Percentiles rank a stretch among this genome's conserved stretches.
phyloP scores from a whole-genome alignment of 768 basidiomycete species.

The Tricholoma matsutake region DNA sequence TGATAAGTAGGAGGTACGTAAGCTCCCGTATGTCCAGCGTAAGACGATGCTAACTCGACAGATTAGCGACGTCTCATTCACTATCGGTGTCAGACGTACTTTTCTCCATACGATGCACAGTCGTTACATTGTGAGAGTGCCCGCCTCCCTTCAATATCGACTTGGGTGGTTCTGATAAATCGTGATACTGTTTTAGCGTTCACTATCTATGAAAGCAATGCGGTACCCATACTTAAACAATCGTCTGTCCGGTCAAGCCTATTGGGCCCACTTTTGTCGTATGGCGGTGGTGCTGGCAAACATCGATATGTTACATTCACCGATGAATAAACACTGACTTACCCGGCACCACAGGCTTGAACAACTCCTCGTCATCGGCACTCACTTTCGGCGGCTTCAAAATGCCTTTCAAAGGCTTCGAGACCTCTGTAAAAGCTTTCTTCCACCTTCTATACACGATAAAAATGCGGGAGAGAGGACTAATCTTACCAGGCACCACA shows the following conservation, averaged over 20 bases:
- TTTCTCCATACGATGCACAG: slow-evolving; percentile 15
- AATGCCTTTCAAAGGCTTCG: slow-evolving; percentile 12
- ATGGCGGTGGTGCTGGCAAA: slow-evolving; percentile 4
- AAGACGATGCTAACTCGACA: neutral
- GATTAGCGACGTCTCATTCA: neutral
- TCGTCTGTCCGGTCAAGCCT: slow-evolving; percentile 7
- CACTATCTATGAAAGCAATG: neutral
- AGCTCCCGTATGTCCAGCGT: slow-evolving; percentile 6
- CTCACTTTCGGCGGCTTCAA: slow-evolving; percentile 11
- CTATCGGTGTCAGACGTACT: slow-evolving; percentile 14
- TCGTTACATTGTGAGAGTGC: slow-evolving; percentile 10
- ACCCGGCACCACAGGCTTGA: slow-evolving; percentile 14
- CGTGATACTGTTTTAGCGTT: slow-evolving; percentile 8
- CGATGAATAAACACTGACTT: neutral
- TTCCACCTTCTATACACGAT: neutral
- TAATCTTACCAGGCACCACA: neutral
- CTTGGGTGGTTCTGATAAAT: slow-evolving; percentile 7
- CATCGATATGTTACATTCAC: neutral
- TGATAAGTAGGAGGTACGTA: neutral
- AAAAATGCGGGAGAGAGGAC: neutral
- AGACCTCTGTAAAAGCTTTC: slow-evolving; percentile 4
- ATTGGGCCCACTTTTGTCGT: slow-evolving; percentile 10
- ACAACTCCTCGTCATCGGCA: slow-evolving; percentile 2
- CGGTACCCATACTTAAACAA: slow-evolving; percentile 11
- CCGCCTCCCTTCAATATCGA: slow-evolving; percentile 15